Conservation (phyloP, 352 stramenopile species). For the Phytophthora litchii region DNA sequence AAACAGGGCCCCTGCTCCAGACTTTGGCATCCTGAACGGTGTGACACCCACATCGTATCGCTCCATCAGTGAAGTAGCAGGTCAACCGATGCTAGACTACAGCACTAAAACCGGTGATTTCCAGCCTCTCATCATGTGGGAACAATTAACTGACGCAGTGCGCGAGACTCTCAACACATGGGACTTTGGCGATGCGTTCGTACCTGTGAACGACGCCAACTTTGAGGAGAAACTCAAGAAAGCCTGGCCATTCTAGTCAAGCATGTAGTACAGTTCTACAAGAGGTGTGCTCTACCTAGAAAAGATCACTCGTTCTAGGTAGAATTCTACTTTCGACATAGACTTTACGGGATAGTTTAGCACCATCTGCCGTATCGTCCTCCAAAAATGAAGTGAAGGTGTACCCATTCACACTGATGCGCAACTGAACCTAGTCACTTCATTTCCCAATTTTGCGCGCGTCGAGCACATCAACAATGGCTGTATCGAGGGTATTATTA, state of each 20-base stretch:
- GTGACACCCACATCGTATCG: neutral
- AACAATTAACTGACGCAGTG: conserved; percentile 2
- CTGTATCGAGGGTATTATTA: neutral
- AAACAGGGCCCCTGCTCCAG: neutral
- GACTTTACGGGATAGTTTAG: too few relatives aligned
- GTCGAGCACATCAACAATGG: conserved; percentile 2
- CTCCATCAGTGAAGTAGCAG: conserved; percentile 3
- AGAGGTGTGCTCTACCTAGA: too few relatives aligned
- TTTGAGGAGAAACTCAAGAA: conserved; percentile 12
- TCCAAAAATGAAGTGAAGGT: conserved; percentile 16
- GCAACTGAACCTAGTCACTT: conserved; percentile 4
- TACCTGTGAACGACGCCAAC: conserved; percentile 5
- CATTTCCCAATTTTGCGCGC: conserved; percentile 1
- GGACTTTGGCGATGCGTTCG: conserved; percentile 6
- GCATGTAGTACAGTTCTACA: too few relatives aligned
- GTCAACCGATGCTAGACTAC: conserved; percentile 6
- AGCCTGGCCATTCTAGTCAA: conserved; percentile 6
- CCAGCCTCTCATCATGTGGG: conserved; percentile 14
- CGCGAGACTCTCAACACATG: neutral
- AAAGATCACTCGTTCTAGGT: too few relatives aligned
- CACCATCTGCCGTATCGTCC: neutral
- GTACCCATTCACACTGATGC: conserved; percentile 11
- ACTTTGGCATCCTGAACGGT: conserved; percentile 7
- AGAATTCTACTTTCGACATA: too few relatives aligned
- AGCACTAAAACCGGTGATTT: conserved; percentile 3